A percentile compares a stretch with the other conserved stretches of the same genome.
phyloP scores from a whole-genome alignment of 129 eudicot species.

The Pittosporum tobira region DNA sequence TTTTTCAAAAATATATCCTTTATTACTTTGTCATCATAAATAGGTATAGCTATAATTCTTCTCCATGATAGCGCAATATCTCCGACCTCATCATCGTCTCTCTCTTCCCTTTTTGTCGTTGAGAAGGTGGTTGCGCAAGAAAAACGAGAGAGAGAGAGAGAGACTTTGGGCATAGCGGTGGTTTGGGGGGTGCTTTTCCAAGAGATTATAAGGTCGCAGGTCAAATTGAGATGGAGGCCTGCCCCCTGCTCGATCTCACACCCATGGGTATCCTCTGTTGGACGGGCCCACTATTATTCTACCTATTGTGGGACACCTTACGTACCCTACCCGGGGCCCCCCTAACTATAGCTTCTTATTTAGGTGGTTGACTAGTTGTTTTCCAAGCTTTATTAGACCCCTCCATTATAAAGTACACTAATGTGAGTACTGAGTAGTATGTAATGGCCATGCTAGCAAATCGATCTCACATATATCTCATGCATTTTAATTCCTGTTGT shows the following conservation, averaged over 20 bases:
- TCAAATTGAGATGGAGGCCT: constrained; percentile 47
- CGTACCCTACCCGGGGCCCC: constrained; percentile 14
- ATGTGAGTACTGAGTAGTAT: too few relatives aligned
- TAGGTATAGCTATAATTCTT: background rate
- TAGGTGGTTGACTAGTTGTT: constrained; percentile 36
- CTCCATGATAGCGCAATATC: constrained; percentile 14
- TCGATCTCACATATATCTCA: too few relatives aligned
- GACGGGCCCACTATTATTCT: constrained; percentile 9
- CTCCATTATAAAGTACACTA: constrained; percentile 12
- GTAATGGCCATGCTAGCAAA: constrained; percentile 26
- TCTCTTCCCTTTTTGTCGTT: constrained; percentile 13
- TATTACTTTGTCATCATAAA: background rate
- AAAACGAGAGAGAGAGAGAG: constrained; percentile 21
- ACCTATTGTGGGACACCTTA: constrained; percentile 3
- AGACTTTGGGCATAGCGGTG: constrained; percentile 34
- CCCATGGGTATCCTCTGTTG: background rate
- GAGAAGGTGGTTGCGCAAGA: constrained; percentile 40
- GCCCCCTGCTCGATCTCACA: constrained; percentile 24
- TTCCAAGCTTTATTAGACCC: constrained; percentile 12
- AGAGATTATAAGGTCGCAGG: constrained; percentile 46
- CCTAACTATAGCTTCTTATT: constrained; percentile 8
- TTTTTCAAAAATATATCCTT: too few relatives aligned
- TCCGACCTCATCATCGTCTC: constrained; percentile 13
- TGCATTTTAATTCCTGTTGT: constrained; percentile 9
- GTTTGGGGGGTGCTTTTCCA: constrained; percentile 44